A percentile compares a stretch with the other conserved stretches of the same genome.
Evolutionary conservation across 2,329 filamentous ascomycete genomes (phyloP).

Genomic region (Cryphonectria parasitica): DNA sequence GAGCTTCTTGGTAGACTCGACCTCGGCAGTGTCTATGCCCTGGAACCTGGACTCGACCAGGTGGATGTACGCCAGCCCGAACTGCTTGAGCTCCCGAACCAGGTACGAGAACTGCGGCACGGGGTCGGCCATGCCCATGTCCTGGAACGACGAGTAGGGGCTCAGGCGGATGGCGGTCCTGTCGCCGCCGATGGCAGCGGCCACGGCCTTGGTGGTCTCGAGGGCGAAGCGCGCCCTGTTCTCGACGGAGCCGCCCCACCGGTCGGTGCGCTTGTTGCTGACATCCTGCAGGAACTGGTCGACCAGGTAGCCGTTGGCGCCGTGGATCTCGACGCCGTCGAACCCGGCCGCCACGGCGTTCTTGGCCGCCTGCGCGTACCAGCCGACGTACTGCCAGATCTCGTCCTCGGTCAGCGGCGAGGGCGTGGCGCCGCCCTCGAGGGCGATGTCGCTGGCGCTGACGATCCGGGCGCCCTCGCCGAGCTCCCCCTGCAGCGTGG

Average conservation of each 20-base stretch:
- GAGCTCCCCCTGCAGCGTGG: slow-evolving; percentile 34
- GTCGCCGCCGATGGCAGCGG: slow-evolving; percentile 54
- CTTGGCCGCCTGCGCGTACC: slow-evolving; percentile 39
- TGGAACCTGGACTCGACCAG: slow-evolving; percentile 56
- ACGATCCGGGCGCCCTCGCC: slow-evolving; percentile 40
- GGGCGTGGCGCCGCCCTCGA: slow-evolving; percentile 44
- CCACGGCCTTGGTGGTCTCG: slow-evolving; percentile 56
- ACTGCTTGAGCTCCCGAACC: slow-evolving; percentile 50
- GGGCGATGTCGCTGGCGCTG: slow-evolving; percentile 47
- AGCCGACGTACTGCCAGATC: slow-evolving; percentile 39
- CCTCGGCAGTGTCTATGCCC: slow-evolving; percentile 38
- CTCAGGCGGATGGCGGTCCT: slow-evolving; percentile 56
- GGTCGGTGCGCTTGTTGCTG: slow-evolving; percentile 57
- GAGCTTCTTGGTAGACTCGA: slow-evolving; percentile 40
- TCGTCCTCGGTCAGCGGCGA: slow-evolving; percentile 49
- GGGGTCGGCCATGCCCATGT: slow-evolving; percentile 61
- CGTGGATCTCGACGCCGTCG: slow-evolving; percentile 48
- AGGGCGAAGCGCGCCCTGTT: slow-evolving; percentile 56
- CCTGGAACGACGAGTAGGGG: slow-evolving; percentile 60
- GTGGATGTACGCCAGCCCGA: slow-evolving; percentile 61
- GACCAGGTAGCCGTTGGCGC: slow-evolving; percentile 47
- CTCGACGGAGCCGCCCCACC: slow-evolving; percentile 58
- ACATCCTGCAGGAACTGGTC: slow-evolving; percentile 61
- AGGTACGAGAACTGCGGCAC: slow-evolving; percentile 61
- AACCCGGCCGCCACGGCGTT: slow-evolving; percentile 59